Conservation (phyloP, 2,329 filamentous ascomycete genomes). For the Aspergillus japonicus region DNA sequence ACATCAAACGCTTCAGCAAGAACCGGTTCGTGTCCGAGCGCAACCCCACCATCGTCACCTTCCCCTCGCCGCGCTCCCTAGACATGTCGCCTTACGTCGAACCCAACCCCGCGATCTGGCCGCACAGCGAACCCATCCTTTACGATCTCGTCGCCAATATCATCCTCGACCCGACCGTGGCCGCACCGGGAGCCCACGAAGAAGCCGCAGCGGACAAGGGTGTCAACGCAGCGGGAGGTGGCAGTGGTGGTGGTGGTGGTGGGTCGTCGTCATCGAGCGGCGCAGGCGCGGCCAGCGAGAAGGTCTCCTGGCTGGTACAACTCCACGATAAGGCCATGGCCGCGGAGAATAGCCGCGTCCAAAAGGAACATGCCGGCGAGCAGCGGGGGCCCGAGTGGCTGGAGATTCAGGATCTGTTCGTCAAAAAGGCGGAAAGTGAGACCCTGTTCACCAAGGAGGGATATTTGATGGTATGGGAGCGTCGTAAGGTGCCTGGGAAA, state of each 20-base stretch:
- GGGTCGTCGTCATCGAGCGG: slow-evolving; percentile 43
- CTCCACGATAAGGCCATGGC: slow-evolving; percentile 69
- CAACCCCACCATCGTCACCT: slow-evolving; percentile 97
- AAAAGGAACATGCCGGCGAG: slow-evolving; percentile 26
- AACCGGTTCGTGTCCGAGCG: slow-evolving; percentile 97
- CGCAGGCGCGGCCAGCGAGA: slow-evolving; percentile 85
- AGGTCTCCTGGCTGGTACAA: slow-evolving; percentile 94
- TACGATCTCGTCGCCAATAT: slow-evolving; percentile 97
- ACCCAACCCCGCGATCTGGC: slow-evolving; percentile 70
- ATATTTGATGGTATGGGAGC: slow-evolving; percentile 96
- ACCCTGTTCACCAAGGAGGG: slow-evolving; percentile 89
- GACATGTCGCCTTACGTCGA: slow-evolving; percentile 91
- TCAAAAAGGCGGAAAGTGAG: slow-evolving; percentile 85
- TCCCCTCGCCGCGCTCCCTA: slow-evolving; percentile 76
- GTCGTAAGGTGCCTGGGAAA: slow-evolving; percentile 55
- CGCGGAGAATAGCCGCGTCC: slow-evolving; percentile 36
- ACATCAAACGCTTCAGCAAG: slow-evolving; percentile 93
- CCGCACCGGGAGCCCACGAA: slow-evolving; percentile 65
- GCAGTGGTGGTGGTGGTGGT: neutral
- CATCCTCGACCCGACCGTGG: slow-evolving; percentile 51
- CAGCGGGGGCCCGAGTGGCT: slow-evolving; percentile 74
- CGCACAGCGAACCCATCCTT: slow-evolving; percentile 77
- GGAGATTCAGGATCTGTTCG: slow-evolving; percentile 88
- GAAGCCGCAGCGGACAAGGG: slow-evolving; percentile 41
- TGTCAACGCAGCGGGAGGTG: slow-evolving; percentile 38